Evolutionary conservation across 352 stramenopile species (phyloP), one percentile per base, ranked within the genome.

Genomic region (Peronospora belbahrii): DNA sequence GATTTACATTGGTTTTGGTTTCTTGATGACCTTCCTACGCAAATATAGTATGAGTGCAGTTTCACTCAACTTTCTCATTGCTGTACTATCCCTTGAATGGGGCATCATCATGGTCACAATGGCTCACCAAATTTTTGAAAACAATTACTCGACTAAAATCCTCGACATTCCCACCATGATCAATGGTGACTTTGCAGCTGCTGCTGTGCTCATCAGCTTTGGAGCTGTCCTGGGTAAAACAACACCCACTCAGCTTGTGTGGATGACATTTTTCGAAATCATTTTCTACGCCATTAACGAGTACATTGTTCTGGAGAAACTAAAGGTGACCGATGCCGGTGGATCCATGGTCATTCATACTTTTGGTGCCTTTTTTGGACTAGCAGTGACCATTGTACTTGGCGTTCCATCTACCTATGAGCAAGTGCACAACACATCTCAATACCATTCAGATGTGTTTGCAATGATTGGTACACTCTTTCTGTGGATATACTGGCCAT

Each of bases 401-500:
- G 78, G 80, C 4, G 65, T 69, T 19, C 74, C 74, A 2, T 27
- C 39, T 10, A 14, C 28, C 1, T 2, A n/a, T 1, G 60, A 83
- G 20, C 63, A 82, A 42, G 33, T 50, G 18, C 73, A 82, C 54
- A 84, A 82, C 62, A 70, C 58, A 13, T 88, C 80, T 11, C 53
- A 69, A 3, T 88, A 88, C 57, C 69, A 71, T 34, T 83, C 73
- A 25, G 75, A 88, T 33, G 61, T 88, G 41, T 76, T 89, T 42
- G 65, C 83, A 3, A 83, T 95, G 62, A 84, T 95, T 54, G 83
- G 83, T 5, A 91, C 83, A 20, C 69, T 88, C 10, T 83, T 93
- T 42, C 53, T 92, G 28, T 95, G 83, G 83, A 85, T 91, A 59
- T 95, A 82, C 55, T 95, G 83, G 83, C 81, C 83, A 15, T 85